Conservation (phyloP, 129 eudicot genomes). For the Silybum marianum region DNA sequence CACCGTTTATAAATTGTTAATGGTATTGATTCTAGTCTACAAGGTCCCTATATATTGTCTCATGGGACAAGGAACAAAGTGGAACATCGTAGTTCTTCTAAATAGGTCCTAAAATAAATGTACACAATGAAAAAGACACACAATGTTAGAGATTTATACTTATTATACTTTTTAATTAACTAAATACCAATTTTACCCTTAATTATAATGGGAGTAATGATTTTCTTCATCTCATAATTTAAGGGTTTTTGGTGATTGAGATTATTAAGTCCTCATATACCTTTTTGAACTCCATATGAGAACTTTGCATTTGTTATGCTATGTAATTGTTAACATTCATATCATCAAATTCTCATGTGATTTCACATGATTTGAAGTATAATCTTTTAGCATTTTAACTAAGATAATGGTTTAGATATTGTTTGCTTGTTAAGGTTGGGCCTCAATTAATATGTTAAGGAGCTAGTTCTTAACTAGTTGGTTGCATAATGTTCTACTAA, state of each 20-base stretch:
- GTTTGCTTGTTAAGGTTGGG: background rate
- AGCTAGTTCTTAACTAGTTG: background rate
- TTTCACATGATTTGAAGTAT: background rate
- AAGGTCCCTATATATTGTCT: background rate
- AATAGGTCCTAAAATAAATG: too few species aligned
- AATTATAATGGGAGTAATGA: background rate
- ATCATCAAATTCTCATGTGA: background rate
- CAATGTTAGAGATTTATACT: too few species aligned
- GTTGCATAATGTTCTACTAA: background rate
- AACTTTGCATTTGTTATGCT: background rate
- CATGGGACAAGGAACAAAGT: background rate
- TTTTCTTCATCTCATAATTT: background rate
- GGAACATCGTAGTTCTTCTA: background rate
- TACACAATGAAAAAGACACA: too few species aligned
- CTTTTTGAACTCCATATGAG: background rate
- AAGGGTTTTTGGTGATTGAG: background rate
- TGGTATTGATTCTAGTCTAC: background rate
- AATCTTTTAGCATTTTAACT: background rate
- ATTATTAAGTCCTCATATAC: background rate
- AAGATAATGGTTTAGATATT: background rate
- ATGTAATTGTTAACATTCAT: background rate
- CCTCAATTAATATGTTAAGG: too few species aligned
- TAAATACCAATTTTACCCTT: background rate
- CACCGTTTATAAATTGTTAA: background rate
- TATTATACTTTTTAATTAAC: background rate